Evolutionary conservation across 2,329 filamentous ascomycete species (phyloP).

Genomic region (Lachnellula arida): DNA sequence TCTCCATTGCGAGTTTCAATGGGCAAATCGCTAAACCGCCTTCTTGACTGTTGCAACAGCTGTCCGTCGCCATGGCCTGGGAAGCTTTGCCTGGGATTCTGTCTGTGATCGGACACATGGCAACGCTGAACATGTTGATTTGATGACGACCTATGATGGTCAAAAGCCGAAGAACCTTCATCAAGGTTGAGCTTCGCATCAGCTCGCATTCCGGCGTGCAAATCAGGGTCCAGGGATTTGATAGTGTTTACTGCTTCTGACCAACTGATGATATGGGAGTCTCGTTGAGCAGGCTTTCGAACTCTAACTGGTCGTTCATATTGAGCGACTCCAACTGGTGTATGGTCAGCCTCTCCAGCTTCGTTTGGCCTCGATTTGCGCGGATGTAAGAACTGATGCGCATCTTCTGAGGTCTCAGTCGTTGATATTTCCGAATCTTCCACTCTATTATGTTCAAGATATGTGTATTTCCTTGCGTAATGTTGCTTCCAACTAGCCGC

Average conservation of each 20-base stretch:
- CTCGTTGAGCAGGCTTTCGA: conserved; percentile 23
- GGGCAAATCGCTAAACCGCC: neutral
- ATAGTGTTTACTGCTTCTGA: conserved; percentile 27
- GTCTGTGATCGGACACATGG: conserved; percentile 1
- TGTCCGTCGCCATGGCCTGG: neutral
- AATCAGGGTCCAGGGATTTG: conserved; percentile 24
- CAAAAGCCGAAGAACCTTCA: conserved; percentile 9
- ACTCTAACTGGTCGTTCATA: conserved; percentile 11
- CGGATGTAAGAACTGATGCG: neutral
- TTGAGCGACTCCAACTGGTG: neutral
- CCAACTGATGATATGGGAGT: conserved; percentile 28
- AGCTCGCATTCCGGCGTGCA: conserved; percentile 25
- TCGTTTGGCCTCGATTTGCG: neutral
- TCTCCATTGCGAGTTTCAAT: neutral
- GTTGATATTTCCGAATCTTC: conserved; percentile 11
- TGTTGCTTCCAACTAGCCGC: conserved; percentile 13
- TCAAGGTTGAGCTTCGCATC: conserved; percentile 12
- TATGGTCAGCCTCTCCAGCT: neutral
- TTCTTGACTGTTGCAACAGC: neutral
- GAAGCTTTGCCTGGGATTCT: neutral
- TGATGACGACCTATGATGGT: conserved; percentile 2
- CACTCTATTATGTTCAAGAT: conserved; percentile 5
- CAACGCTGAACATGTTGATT: neutral
- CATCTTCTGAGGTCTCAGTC: neutral
- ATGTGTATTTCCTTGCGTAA: conserved; percentile 16